These are phyloP conservation scores for Cadophora gregata DNA, from an alignment of 2,329 filamentous ascomycete species.

Conservation along the genomic window DNA sequence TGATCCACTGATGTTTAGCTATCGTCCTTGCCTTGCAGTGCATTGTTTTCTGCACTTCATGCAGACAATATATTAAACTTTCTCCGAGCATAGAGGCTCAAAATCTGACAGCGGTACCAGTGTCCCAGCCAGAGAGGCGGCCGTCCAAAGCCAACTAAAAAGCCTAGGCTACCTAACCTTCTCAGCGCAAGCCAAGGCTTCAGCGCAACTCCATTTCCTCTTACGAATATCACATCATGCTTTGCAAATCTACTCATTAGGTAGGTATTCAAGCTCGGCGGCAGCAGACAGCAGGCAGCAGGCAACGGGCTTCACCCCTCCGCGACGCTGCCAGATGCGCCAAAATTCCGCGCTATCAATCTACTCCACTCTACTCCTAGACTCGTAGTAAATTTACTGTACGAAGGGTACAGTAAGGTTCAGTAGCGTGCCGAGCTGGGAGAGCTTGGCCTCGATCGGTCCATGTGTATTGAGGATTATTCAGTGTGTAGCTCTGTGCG, in stretches of 20 bases:
- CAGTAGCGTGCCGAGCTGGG: constrained; percentile 12
- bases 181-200: background rate
- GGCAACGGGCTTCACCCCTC: background rate
- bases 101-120: constrained; percentile 17
- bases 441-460: background rate
- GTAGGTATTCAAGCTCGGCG: background rate
- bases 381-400: no score
- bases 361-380: no score
- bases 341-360: constrained; percentile 13
- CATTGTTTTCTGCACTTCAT: constrained; percentile 12
- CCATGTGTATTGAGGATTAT: background rate
- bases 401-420: constrained; percentile 1
- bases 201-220: background rate
- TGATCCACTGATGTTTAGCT: constrained; percentile 12
- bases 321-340: background rate
- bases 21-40: constrained; percentile 11
- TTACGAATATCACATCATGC: background rate
- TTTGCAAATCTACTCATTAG: background rate
- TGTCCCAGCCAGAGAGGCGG: background rate
- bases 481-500: background rate
- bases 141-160: background rate
- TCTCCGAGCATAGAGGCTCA: constrained; percentile 9
- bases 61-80: constrained; percentile 8
- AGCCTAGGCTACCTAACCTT: background rate
- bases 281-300: no score